Conservation (phyloP, 345 rosid genomes). For the Carallia brachiata region DNA sequence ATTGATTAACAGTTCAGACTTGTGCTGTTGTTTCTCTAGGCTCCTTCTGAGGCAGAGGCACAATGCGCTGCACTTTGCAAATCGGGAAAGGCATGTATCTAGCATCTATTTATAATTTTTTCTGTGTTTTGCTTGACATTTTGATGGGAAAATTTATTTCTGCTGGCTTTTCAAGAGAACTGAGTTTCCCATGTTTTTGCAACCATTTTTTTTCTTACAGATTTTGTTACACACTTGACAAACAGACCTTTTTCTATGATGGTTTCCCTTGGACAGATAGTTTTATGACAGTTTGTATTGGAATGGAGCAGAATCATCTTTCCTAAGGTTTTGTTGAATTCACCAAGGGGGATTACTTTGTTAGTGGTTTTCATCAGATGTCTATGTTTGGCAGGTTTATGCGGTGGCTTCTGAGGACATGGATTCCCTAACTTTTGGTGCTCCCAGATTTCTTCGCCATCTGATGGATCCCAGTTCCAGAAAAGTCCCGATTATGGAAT, state of each 20-base stretch:
- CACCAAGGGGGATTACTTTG: background rate
- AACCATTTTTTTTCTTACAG: too few species aligned
- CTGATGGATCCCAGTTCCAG: slow-evolving; percentile 96
- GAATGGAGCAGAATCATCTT: background rate
- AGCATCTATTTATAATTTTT: background rate
- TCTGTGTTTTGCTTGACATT: background rate
- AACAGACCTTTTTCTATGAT: too few species aligned
- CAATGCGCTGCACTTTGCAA: slow-evolving; percentile 94
- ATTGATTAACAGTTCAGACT: slow-evolving; percentile 7
- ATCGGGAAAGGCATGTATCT: slow-evolving; percentile 62
- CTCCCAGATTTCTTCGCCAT: slow-evolving; percentile 92
- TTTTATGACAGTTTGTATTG: background rate
- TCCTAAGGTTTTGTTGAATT: background rate
- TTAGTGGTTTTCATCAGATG: background rate
- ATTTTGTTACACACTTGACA: too few species aligned
- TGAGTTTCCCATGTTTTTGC: background rate
- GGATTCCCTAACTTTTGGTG: slow-evolving; percentile 98
- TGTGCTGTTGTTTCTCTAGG: slow-evolving; percentile 43
- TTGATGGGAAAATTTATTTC: background rate
- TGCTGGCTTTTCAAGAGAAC: background rate
- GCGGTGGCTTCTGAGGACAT: slow-evolving; percentile 99
- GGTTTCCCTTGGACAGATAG: too few species aligned
- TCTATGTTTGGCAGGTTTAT: slow-evolving; percentile 58
- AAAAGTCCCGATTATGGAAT: slow-evolving; percentile 93
- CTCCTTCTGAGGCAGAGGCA: slow-evolving; percentile 96